Evolutionary conservation across 2,329 filamentous ascomycete species (phyloP).

Genomic region (Phialemonium atrogriseum): DNA sequence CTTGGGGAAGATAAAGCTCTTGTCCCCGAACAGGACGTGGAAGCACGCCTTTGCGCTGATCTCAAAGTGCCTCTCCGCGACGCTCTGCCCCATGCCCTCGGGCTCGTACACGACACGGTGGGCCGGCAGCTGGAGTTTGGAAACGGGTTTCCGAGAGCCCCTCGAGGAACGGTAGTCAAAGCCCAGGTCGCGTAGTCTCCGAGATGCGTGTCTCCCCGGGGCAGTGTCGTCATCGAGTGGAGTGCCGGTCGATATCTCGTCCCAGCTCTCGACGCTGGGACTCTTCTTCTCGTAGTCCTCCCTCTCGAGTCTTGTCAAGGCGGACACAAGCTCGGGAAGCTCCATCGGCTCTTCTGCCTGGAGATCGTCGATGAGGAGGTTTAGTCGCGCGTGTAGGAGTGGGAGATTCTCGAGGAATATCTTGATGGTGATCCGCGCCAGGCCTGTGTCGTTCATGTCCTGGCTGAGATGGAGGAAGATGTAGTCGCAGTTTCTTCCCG

Average conservation of each 20-base stretch:
- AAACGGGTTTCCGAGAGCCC: conserved; percentile 30
- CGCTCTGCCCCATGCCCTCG: conserved; percentile 66
- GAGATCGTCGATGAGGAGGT: conserved; percentile 75
- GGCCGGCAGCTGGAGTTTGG: conserved; percentile 74
- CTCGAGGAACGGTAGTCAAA: conserved; percentile 25
- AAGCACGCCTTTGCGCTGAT: conserved; percentile 92
- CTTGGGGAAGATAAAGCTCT: conserved; percentile 87
- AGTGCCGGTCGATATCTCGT: conserved; percentile 60
- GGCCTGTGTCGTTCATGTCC: conserved; percentile 52
- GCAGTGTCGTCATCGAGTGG: conserved; percentile 51
- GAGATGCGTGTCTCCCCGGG: conserved; percentile 28
- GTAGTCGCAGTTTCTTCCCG: conserved; percentile 87
- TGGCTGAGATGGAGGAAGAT: conserved; percentile 72
- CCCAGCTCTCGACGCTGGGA: conserved; percentile 83
- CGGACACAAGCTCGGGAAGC: conserved; percentile 61
- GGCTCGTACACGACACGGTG: conserved; percentile 80
- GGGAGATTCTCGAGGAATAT: conserved; percentile 83
- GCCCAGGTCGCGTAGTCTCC: conserved; percentile 23
- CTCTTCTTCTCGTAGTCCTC: conserved; percentile 52
- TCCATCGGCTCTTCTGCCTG: conserved; percentile 62
- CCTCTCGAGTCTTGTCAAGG: conserved; percentile 67
- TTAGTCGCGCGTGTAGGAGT: conserved; percentile 74
- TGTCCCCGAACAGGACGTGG: conserved; percentile 93
- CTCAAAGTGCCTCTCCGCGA: conserved; percentile 75
- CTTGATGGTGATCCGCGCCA: conserved; percentile 76